Evolutionary conservation across 148 eudicot genomes (phyloP), one percentile per base, ranked within the genome.

Genomic region (Rhododendron griersonianum): DNA sequence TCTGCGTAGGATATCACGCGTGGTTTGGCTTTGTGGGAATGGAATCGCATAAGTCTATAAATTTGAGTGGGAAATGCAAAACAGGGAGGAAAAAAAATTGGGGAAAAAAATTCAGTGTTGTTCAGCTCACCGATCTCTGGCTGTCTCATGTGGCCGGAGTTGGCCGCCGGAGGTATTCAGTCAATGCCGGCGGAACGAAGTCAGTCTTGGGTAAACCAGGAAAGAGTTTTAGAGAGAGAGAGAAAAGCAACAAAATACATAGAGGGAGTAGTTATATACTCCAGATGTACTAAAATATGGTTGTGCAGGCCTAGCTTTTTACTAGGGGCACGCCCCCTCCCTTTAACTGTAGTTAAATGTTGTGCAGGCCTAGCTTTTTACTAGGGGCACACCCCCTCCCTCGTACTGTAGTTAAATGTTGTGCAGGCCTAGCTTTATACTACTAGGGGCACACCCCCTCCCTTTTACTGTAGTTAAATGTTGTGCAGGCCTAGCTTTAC

Each of bases 141-240:
- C 83, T 74, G 71, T 39, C 81, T 71, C 76, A 39, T 78, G 57
- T 59, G 21, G 59, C 82, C 80, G 88, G 82, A 88, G 87, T 44
- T 33, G 78, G 44, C 51, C 25, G 87, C 85, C 87, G 33, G 75
- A 57, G 55, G 47, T 71, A 47, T n/a, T 53, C 78, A 89, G 92
- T 91, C 92, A 91, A 89, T 89, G 91, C 86, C 89, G 88, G 91
- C 89, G 83, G 76, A 85, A 85, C 88, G 84, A 88, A 87, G 47
- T 87, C 88, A 89, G 90, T 87, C 84, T 82, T 69, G 33, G 81
- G 83, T 81, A 61, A 50, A 84, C 35, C 47, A 61, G 45, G 81
- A 65, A 78, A 86, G 86, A 50, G 83, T 39, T 48, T 83, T 78
- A 88, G 88, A 82, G 83, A 61, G 85, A 83, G 30, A 63, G 53